These are phyloP conservation scores for Hypocrella siamensis DNA, from an alignment of 2,329 filamentous ascomycete species.

Conservation along the genomic window DNA sequence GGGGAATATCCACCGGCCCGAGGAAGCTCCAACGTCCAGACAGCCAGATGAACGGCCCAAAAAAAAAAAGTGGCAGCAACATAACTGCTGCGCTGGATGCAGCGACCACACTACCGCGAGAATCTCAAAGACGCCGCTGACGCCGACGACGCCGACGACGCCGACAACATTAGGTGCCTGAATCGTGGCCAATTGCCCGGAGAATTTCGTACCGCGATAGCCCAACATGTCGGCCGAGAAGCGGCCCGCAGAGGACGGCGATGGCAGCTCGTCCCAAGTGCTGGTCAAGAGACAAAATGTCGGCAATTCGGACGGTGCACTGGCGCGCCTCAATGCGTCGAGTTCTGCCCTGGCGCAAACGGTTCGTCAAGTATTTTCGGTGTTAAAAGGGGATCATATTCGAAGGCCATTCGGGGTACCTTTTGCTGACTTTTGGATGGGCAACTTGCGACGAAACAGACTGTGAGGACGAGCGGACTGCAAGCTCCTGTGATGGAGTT, in stretches of 20 bases:
- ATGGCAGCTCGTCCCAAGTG: constrained; percentile 64
- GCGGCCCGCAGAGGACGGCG: constrained; percentile 71
- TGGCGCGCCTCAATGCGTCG: constrained; percentile 35
- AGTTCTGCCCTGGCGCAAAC: constrained; percentile 33
- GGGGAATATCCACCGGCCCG: too few relatives aligned
- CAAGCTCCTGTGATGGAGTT: constrained; percentile 92
- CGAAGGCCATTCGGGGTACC: too few relatives aligned
- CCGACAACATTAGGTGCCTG: too few relatives aligned
- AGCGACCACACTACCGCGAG: too few relatives aligned
- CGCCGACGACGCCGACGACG: too few relatives aligned
- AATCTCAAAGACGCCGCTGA: too few relatives aligned
- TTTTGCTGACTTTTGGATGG: not conserved
- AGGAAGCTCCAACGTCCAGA: too few relatives aligned
- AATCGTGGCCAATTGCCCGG: too few relatives aligned
- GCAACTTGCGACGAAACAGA: constrained; percentile 28
- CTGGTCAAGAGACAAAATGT: constrained; percentile 81
- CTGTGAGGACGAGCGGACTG: constrained; percentile 63
- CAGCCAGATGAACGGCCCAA: too few relatives aligned
- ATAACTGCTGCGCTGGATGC: too few relatives aligned
- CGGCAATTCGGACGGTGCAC: constrained; percentile 27
- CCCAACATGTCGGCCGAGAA: constrained; percentile 77
- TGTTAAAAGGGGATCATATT: too few relatives aligned
- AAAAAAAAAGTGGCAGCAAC: too few relatives aligned
- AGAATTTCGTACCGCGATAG: not conserved
- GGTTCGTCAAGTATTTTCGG: constrained; percentile 19